Conservation (phyloP, 1,284 basidiomycete genomes). For the Abortiporus biennis region DNA sequence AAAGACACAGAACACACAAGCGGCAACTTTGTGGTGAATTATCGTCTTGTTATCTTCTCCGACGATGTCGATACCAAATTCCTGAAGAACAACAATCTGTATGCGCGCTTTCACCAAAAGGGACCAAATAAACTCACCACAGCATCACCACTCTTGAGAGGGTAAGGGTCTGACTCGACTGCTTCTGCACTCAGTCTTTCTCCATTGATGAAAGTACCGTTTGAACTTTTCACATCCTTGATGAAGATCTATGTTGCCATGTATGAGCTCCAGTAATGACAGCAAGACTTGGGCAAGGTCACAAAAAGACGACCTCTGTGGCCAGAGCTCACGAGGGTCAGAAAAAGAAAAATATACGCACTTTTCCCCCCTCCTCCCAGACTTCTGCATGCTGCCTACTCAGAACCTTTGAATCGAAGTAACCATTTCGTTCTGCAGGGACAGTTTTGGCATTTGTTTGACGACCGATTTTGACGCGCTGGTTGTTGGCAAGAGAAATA, state of each 20-base stretch:
- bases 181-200: constrained; percentile 89
- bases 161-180: constrained; percentile 88
- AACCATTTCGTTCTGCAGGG: constrained; percentile 93
- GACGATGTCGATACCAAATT: constrained; percentile 99
- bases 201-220: constrained; percentile 98
- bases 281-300: too few relatives aligned
- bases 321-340: too few relatives aligned
- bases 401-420: constrained; percentile 96
- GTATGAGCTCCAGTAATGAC: too few relatives aligned
- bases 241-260: constrained; percentile 98
- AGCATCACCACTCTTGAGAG: constrained; percentile 93
- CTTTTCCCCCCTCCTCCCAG: constrained; percentile 90
- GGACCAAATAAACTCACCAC: constrained; percentile 52
- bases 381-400: constrained; percentile 97
- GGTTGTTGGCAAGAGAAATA: constrained; percentile 73
- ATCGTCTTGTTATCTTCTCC: constrained; percentile 98
- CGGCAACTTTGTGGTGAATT: constrained; percentile 97
- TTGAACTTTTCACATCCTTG: constrained; percentile 97
- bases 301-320: too few relatives aligned
- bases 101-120: background rate
- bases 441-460: constrained; percentile 97
- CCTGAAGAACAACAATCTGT: constrained; percentile 39
- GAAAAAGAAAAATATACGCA: too few relatives aligned
- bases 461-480: constrained; percentile 91
- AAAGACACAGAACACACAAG: constrained; percentile 87